phyloP scores from a whole-genome alignment of 2,329 filamentous ascomycete species.

The Massarina eburnea region DNA sequence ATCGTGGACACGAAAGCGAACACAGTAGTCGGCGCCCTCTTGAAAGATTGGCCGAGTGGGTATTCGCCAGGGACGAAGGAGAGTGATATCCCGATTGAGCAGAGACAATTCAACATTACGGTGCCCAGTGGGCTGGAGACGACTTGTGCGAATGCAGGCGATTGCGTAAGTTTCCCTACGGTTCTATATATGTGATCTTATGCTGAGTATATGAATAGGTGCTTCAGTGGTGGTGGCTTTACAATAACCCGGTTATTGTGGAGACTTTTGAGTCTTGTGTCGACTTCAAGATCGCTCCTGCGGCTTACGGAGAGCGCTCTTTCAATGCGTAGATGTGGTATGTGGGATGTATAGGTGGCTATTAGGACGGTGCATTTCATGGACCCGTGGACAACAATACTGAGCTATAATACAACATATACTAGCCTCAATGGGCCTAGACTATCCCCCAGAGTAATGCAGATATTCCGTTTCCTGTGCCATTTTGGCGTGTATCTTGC shows the following conservation, averaged over 20 bases:
- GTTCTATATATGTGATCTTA: too few species aligned
- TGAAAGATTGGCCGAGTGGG: constrained; percentile 34
- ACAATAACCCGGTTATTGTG: constrained; percentile 49
- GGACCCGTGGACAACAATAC: too few species aligned
- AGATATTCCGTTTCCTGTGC: too few species aligned
- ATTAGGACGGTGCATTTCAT: too few species aligned
- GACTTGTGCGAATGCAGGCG: constrained; percentile 50
- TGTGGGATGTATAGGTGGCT: too few species aligned
- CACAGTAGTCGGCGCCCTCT: constrained; percentile 48
- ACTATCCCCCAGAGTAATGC: too few species aligned
- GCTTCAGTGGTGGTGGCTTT: constrained; percentile 30
- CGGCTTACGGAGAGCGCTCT: constrained; percentile 8
- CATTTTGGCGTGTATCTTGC: too few species aligned
- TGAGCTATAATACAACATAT: too few species aligned
- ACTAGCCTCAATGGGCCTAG: too few species aligned
- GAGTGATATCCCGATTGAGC: constrained; percentile 40
- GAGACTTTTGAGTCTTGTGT: constrained; percentile 65
- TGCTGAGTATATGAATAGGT: constrained; percentile 17
- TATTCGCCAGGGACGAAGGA: constrained; percentile 24
- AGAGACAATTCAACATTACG: constrained; percentile 51
- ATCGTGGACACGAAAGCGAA: constrained; percentile 58
- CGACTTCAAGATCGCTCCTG: constrained; percentile 51
- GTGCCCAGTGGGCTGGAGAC: constrained; percentile 50
- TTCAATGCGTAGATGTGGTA: constrained; percentile 9
- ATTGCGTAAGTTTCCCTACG: constrained; percentile 46